Evolutionary conservation across 2,329 filamentous ascomycete genomes (phyloP), one percentile per base, ranked within the genome.

Genomic region (Alternaria rosae): DNA sequence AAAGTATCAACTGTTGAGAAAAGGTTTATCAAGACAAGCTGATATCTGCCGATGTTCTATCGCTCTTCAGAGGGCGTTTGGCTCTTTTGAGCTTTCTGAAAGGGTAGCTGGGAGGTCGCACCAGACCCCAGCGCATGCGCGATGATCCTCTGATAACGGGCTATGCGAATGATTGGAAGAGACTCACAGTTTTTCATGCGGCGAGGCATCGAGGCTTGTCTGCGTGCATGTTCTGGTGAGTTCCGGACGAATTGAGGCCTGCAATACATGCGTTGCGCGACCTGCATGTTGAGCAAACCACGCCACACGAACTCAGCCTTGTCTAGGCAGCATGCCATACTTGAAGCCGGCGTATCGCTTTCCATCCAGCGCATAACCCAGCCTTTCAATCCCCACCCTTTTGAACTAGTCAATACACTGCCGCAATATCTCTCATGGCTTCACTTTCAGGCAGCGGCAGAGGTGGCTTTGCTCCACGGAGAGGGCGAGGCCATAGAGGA

Each of bases 131-230:
- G 52, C 44, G 45, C 50, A 43, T 54, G 59, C 56, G 35, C 59
- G 58, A 55, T 23, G 42, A 42, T 35, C 47, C 52, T 55, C 30
- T 57, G 65, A 63, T 56, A 61, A 56, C 35, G 45, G 60, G 65
- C 65, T 66, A 66, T 71, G 62, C 63, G 67, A 65, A 64, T 42
- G 67, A 76, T 72, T 76, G 72, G 74, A 67, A 69, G 54, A 67
- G 10, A 59, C 48, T 48, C 13, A 30, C 26, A 47, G 42, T 32
- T 53, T 38, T 23, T 5, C 52, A 62, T 65, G 70, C 71, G 57
- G 67, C 57, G 57, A 63, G 59, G 50, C 55, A 38, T 53, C 21
- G 21, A 20, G 50, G 25, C 47, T 32, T 64, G 26, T 57, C 48
- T 71, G 64, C 68, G 60, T 73, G 65, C 66, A 68, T 64, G 20